phyloP scores from a whole-genome alignment of 192 early-diverging fungal genomes.

The Helicostylum pulchrum region DNA sequence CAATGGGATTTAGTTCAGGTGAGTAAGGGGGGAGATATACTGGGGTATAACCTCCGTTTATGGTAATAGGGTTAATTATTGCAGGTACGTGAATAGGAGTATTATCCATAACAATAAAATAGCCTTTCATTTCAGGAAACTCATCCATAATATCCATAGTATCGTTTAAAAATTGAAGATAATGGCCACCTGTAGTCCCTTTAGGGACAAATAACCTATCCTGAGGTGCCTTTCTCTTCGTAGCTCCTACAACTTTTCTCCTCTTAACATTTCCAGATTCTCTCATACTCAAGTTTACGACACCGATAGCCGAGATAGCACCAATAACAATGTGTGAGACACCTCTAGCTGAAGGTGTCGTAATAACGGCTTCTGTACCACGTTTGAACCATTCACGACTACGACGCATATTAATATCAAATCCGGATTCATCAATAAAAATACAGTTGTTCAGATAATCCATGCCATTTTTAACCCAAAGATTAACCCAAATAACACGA shows the following conservation, averaged over 20 bases:
- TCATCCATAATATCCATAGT: conserved; percentile 6
- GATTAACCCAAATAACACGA: too few species aligned
- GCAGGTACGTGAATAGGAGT: not conserved
- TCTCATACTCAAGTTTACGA: conserved; percentile 13
- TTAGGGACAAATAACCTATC: not conserved
- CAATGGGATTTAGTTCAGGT: conserved; percentile 1
- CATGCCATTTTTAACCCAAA: too few species aligned
- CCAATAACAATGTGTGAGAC: conserved; percentile 1
- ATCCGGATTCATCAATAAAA: too few species aligned
- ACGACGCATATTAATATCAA: conserved; percentile 7
- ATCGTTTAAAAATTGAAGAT: not conserved
- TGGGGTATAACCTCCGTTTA: not conserved
- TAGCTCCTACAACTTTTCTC: conserved; percentile 8
- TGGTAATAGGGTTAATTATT: not conserved
- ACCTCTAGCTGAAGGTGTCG: conserved; percentile 7
- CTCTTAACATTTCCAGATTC: conserved; percentile 5
- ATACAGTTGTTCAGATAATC: too few species aligned
- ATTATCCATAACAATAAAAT: conserved; percentile 2
- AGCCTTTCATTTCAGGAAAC: not conserved
- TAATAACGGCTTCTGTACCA: conserved; percentile 3
- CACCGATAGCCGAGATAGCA: not conserved
- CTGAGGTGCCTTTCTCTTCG: not conserved
- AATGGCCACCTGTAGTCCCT: not conserved
- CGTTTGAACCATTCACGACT: not conserved
- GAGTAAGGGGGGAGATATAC: conserved; percentile 8